Evolutionary conservation across 257 asterid genomes (phyloP).

Genomic region (Datura wrightii): DNA sequence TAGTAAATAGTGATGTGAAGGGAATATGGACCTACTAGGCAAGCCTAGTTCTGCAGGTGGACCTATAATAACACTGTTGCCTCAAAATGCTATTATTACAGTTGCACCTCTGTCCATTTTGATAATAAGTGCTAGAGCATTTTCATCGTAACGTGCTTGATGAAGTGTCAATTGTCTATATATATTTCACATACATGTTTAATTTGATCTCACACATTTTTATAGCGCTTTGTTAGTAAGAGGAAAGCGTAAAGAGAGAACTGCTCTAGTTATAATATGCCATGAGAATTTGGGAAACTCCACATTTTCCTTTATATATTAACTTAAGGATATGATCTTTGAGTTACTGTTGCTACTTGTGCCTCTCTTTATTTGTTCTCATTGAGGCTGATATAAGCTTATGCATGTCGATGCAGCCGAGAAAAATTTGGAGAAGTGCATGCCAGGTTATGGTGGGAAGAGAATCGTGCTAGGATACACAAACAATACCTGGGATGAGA

Average conservation of each 20-base stretch:
- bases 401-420: conserved; percentile 60
- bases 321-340: background rate
- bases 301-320: background rate
- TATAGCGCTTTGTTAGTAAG: background rate
- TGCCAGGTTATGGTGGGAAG: conserved; percentile 94
- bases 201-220: background rate
- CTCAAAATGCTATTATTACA: background rate
- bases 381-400: background rate
- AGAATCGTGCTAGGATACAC: conserved; percentile 82
- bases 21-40: background rate
- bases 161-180: background rate
- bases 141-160: background rate
- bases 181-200: background rate
- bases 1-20: background rate
- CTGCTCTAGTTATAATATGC: background rate
- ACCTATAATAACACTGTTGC: background rate
- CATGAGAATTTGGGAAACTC: background rate
- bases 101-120: conserved; percentile 9
- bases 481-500: conserved; percentile 68
- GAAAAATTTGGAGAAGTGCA: conserved; percentile 87
- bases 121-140: background rate
- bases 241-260: background rate
- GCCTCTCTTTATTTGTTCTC: background rate
- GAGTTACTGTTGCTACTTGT: background rate
- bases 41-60: conserved; percentile 15